These are phyloP conservation scores for Trichomonascus vanleenenianus DNA, from an alignment of 805 yeast species.

Conservation along the genomic window DNA sequence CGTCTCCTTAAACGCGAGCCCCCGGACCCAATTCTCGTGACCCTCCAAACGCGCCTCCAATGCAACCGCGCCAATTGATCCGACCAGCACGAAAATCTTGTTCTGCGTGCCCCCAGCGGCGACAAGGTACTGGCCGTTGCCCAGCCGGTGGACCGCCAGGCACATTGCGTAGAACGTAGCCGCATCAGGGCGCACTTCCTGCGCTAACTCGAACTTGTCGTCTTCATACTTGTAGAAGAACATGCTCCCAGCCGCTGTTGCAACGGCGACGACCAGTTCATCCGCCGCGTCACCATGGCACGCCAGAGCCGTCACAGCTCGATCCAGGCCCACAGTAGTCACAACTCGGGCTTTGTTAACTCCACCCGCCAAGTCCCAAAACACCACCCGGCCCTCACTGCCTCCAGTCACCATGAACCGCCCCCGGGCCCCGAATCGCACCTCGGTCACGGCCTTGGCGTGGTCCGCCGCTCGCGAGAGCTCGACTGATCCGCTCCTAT, in stretches of 20 bases:
- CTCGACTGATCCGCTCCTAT: slow-evolving; percentile 9
- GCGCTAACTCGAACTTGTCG: neutral
- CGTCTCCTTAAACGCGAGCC: slow-evolving; percentile 46
- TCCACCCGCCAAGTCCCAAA: slow-evolving; percentile 39
- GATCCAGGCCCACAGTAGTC: neutral
- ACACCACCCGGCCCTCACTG: slow-evolving; percentile 48
- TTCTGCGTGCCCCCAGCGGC: slow-evolving; percentile 32
- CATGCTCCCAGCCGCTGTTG: neutral
- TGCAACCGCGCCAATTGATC: slow-evolving; percentile 11
- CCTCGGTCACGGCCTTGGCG: slow-evolving; percentile 44
- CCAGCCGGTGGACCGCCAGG: slow-evolving; percentile 13
- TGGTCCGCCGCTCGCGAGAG: slow-evolving; percentile 29
- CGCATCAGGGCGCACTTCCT: neutral
- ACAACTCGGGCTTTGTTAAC: neutral
- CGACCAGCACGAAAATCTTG: slow-evolving; percentile 45
- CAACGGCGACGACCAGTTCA: too few relatives aligned
- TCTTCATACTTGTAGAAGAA: neutral
- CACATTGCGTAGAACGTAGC: slow-evolving; percentile 25
- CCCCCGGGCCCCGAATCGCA: slow-evolving; percentile 36
- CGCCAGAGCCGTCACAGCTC: neutral
- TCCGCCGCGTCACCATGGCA: too few relatives aligned
- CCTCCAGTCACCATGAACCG: slow-evolving; percentile 50
- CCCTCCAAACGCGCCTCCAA: slow-evolving; percentile 61
- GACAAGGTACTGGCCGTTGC: slow-evolving; percentile 15
- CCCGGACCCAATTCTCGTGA: slow-evolving; percentile 94